Percentiles rank a stretch among this genome's conserved stretches.
Evolutionary conservation across 148 eudicot species (phyloP).

Genomic region (Rhododendron ovatum): DNA sequence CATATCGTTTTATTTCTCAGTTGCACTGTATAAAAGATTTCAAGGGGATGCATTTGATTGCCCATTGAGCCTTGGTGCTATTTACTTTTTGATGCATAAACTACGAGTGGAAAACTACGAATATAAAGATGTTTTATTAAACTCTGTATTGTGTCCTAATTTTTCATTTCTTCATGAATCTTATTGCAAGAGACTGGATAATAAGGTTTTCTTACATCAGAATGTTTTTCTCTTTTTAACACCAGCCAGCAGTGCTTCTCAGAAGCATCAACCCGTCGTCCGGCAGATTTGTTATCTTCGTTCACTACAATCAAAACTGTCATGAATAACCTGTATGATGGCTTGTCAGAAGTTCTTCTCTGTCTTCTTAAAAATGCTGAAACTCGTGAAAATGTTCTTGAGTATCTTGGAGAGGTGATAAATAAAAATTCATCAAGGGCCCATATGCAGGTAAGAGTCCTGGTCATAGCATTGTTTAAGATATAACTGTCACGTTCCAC

Average conservation of each 20-base stretch:
- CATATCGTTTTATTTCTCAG: background rate
- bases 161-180: background rate
- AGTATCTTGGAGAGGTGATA: conserved; percentile 79
- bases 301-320: conserved; percentile 89
- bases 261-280: conserved; percentile 79
- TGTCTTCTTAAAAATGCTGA: conserved; percentile 74
- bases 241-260: conserved; percentile 93
- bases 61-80: background rate
- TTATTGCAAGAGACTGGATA: background rate
- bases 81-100: background rate
- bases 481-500: background rate
- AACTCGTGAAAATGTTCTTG: conserved; percentile 77
- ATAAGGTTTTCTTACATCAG: conserved; percentile 2
- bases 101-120: background rate
- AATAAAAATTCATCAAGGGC: conserved; percentile 79
- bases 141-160: background rate
- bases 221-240: conserved; percentile 15
- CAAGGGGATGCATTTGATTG: background rate
- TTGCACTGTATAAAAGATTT: background rate
- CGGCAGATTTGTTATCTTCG: conserved; percentile 81
- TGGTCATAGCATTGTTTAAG: background rate
- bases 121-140: background rate
- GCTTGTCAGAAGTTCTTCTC: conserved; percentile 65
- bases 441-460: conserved; percentile 65
- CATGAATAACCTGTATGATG: conserved; percentile 78